These are phyloP conservation scores for Allantophomopsis lycopodina DNA, from an alignment of 2,329 filamentous ascomycete species.

Conservation along the genomic window DNA sequence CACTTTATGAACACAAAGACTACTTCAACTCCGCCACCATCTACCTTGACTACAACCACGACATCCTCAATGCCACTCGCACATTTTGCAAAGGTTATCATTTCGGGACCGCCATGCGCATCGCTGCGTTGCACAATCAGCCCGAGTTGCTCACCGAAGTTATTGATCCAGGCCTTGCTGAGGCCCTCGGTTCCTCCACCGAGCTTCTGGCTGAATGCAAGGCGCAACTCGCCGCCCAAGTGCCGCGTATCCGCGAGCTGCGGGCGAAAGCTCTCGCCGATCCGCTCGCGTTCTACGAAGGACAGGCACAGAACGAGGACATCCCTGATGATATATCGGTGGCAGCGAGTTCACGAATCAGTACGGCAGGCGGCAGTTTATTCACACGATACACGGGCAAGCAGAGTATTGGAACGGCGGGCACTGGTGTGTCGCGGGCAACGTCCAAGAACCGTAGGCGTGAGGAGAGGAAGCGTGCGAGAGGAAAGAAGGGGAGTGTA, in stretches of 20 bases:
- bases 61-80: slow-evolving; percentile 56
- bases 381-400: slow-evolving; percentile 85
- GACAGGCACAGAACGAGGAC: slow-evolving; percentile 52
- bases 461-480: slow-evolving; percentile 89
- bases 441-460: slow-evolving; percentile 79
- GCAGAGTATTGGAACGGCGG: slow-evolving; percentile 49
- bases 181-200: slow-evolving; percentile 69
- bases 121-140: slow-evolving; percentile 45
- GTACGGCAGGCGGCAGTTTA: slow-evolving; percentile 74
- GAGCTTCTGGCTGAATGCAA: slow-evolving; percentile 93
- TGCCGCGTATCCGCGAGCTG: slow-evolving; percentile 74
- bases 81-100: slow-evolving; percentile 76
- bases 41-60: slow-evolving; percentile 66
- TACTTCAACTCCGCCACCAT: slow-evolving; percentile 69
- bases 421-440: slow-evolving; percentile 60
- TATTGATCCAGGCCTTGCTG: slow-evolving; percentile 67
- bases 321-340: slow-evolving; percentile 88
- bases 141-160: slow-evolving; percentile 47
- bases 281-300: slow-evolving; percentile 80
- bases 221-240: slow-evolving; percentile 67
- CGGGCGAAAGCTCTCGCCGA: slow-evolving; percentile 70
- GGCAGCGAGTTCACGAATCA: slow-evolving; percentile 66
- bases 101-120: slow-evolving; percentile 79
- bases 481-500: slow-evolving; percentile 90
- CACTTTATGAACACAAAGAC: slow-evolving; percentile 72